Evolutionary conservation across 2,329 filamentous ascomycete species (phyloP).

Genomic region (Didymella pinodella): DNA sequence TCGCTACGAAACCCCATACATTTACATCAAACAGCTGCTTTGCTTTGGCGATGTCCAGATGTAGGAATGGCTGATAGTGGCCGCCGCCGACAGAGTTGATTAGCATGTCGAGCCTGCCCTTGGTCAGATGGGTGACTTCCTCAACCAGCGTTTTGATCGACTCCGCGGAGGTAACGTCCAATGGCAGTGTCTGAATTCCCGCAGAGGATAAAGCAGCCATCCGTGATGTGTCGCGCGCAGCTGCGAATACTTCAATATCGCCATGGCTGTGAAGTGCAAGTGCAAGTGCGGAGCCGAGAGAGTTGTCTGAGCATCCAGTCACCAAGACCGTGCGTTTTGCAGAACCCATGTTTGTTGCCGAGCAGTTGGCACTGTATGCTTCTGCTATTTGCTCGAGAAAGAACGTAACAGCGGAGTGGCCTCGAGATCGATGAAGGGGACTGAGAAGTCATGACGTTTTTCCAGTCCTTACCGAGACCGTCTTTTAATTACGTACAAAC

Average conservation of each 20-base stretch:
- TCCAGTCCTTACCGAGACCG: slow-evolving; percentile 16
- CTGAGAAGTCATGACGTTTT: slow-evolving; percentile 11
- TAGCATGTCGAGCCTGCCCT: slow-evolving; percentile 28
- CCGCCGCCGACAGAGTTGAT: slow-evolving; percentile 55
- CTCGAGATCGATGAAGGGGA: slow-evolving; percentile 4
- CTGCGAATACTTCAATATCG: slow-evolving; percentile 52
- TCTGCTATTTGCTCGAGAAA: not conserved
- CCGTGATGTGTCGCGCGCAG: slow-evolving; percentile 50
- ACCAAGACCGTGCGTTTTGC: slow-evolving; percentile 28
- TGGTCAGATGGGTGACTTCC: slow-evolving; percentile 17
- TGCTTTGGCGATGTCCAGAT: slow-evolving; percentile 20
- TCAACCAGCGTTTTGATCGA: slow-evolving; percentile 21
- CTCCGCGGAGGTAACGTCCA: slow-evolving; percentile 19
- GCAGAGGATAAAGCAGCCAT: slow-evolving; percentile 5
- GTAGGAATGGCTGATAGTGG: slow-evolving; percentile 46
- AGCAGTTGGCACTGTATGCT: not conserved
- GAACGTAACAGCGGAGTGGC: not conserved
- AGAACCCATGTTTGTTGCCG: not conserved
- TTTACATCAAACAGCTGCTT: slow-evolving; percentile 45
- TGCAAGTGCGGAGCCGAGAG: slow-evolving; percentile 54
- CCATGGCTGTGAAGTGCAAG: slow-evolving; percentile 49
- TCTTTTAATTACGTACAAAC: slow-evolving; percentile 18
- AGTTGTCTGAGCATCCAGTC: slow-evolving; percentile 43
- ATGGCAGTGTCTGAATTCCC: slow-evolving; percentile 12
- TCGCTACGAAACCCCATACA: slow-evolving; percentile 49